These are phyloP conservation scores for Apiotrichum gamsii DNA, from an alignment of 1,284 basidiomycete genomes.

Conservation along the genomic window DNA sequence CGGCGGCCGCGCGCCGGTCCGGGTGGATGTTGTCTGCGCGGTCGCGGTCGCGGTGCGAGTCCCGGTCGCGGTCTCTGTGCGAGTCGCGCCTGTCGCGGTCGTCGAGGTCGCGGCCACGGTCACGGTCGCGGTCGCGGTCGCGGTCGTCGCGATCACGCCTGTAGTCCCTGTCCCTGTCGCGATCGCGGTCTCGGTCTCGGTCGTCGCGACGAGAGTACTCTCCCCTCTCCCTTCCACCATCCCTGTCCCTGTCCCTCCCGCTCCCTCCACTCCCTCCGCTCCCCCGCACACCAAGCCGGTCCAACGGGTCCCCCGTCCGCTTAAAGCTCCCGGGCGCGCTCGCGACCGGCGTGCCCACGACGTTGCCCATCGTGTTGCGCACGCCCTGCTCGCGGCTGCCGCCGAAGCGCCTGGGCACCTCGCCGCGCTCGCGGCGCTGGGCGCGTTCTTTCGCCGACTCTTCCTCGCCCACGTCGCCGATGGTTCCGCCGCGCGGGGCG, in stretches of 20 bases:
- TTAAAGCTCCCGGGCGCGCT: constrained; percentile 31
- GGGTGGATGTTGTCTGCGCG: constrained; percentile 1
- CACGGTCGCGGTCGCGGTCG: constrained; percentile 9
- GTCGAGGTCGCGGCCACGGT: constrained; percentile 10
- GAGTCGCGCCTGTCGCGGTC: constrained; percentile 9
- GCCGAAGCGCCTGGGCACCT: constrained; percentile 40
- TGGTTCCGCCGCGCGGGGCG: not conserved
- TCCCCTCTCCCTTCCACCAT: constrained; percentile 7
- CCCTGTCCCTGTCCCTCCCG: constrained; percentile 13
- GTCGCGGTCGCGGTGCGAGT: not conserved
- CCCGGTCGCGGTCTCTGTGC: constrained; percentile 3
- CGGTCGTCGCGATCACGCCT: constrained; percentile 13
- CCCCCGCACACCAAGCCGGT: constrained; percentile 28
- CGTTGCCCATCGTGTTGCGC: constrained; percentile 40
- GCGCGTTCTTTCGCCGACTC: constrained; percentile 36
- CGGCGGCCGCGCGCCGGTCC: not conserved
- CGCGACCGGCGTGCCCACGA: constrained; percentile 13
- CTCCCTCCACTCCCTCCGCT: constrained; percentile 5
- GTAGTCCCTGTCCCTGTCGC: constrained; percentile 7
- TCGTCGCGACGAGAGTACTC: constrained; percentile 6
- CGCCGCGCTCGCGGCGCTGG: constrained; percentile 34
- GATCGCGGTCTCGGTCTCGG: constrained; percentile 11
- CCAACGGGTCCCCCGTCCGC: constrained; percentile 33
- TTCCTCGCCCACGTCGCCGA: constrained; percentile 13
- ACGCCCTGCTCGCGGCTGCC: constrained; percentile 42